Evolutionary conservation across 768 basidiomycete species (phyloP), one percentile per base, ranked within the genome.

Genomic region (Amanita muscaria): DNA sequence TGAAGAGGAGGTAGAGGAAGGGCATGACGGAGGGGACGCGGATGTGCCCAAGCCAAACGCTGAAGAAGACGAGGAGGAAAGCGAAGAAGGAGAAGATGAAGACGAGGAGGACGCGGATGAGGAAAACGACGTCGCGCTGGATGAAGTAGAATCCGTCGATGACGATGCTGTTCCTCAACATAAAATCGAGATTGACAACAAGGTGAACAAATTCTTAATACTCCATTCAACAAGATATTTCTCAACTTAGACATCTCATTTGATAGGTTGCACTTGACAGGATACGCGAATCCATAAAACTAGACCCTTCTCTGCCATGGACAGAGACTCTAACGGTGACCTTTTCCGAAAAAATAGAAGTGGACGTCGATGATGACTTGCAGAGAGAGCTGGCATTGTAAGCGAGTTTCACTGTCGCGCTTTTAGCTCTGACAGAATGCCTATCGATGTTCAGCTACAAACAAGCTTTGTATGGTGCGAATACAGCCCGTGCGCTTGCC

Each of bases 351-450:
- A 70, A 72, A 15, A 81, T 88, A 45, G 73, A 81, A 3, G 82
- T 80, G 24, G 84, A 90, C 51, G 80, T 90, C 19, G 63, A 86
- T 42, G 86, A 92, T 61, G 94, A 98, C 62, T 72, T 99, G 19
- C 85, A 88, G 53, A 86, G 96, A 47, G 96, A 99, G 65, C 77
- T 97, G 33, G 88, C 90, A 14, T 97, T 99, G 92, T 98, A 61
- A 49, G 88, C 72, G 6, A 35, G 25, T 36, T 32, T 23, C 9
- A 22, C 10, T 16, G 15, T 35, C 23, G 15, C 29, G 15, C 21
- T 48, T 27, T 23, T 32, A 10, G 43, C 16, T 47, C 21, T 15
- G 5, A 15, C 27, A 32, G 12, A 30, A 25, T 15, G 23, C 46
- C 45, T 35, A 16, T 12, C 40, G 21, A 25, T 39, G 25, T 51